Evolutionary conservation across 2,329 filamentous ascomycete genomes (phyloP), one percentile per base, ranked within the genome.

Genomic region (Curvularia eragrostidis): DNA sequence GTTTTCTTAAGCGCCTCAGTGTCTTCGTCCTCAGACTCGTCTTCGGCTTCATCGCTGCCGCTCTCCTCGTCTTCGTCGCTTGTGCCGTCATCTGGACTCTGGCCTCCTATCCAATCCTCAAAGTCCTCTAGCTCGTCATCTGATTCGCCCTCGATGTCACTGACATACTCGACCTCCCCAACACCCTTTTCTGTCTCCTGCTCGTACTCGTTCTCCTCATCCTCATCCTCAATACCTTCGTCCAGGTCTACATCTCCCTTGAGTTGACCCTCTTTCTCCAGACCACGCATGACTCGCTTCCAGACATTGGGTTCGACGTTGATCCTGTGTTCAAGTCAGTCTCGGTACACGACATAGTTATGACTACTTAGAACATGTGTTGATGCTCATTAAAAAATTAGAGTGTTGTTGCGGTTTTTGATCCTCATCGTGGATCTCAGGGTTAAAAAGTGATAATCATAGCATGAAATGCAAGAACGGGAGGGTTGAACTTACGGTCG

Each of bases 281-380:
- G 84, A 3, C 92, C 92, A 61, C 89, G 88, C 68, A 99, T 87
- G 7, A 99, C 95, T 85, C 93, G 96, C 85, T 96, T 96, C 95
- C 95, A 99, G 61, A 99, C 92, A 13, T 86, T 85, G 77, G 97
- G 93, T 77, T 96, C 95, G 50, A 97, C 93, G 75, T 99, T 99
- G 65, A 99, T 58, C 15, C 55, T 58, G 15, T 49, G 7, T 21
- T 38, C 30, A 21, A 44, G 50, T 58, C 24, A 58, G 55, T 41
- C 49, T 53, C 38, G 6, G 13, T 19, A 4, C 6, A 21, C 15
- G 19, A 4, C 9, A n/a, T 1, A 12, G 18, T 15, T 10, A 21
- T 12, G n/a, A 54, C 42, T 24, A 38, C 12, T 44, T 44, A n/a
- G 19, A 24, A 30, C 1, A 15, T 30, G 44, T 46, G 38, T 26